Percentiles rank a stretch among this genome's conserved stretches.
Evolutionary conservation across 345 rosid genomes (phyloP).

Genomic region (Arabidopsis thaliana): TAIR10.1 NC_003074.8:21656001-21656500

Average conservation of each 20-base stretch:
- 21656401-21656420: conserved; percentile 32
- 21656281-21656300: conserved; percentile 39
- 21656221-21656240: conserved; percentile 13
- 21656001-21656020: no score
- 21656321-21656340: conserved; percentile 26
- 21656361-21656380: conserved; percentile 32
- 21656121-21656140: not conserved
- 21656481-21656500: conserved; percentile 45
- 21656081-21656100: no score
- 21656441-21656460: not conserved
- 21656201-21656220: conserved; percentile 13
- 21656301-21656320: conserved; percentile 39
- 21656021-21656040: no score
- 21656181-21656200: not conserved
- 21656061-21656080: no score
- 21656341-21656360: conserved; percentile 30
- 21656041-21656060: no score
- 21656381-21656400: conserved; percentile 26
- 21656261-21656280: conserved; percentile 42
- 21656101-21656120: not conserved
- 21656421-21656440: conserved; percentile 1
- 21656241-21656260: conserved; percentile 35
- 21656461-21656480: conserved; percentile 22
- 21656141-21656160: not conserved
- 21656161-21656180: not conserved